phyloP scores from a whole-genome alignment of 2,329 filamentous ascomycete genomes.

The Nemania abortiva region DNA sequence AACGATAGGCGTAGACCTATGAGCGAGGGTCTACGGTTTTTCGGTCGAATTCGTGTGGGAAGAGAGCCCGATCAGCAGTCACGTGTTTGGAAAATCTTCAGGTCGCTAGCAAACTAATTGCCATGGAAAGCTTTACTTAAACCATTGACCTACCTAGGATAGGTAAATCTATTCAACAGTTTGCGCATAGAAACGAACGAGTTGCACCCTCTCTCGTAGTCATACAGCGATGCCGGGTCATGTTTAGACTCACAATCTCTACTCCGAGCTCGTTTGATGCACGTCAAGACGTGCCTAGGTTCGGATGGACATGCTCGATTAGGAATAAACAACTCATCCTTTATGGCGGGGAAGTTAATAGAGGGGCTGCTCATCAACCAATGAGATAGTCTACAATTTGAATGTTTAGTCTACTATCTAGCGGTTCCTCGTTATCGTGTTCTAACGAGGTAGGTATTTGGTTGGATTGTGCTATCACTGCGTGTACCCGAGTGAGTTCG shows the following conservation, averaged over 20 bases:
- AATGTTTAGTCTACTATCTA: conserved; percentile 7
- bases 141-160: no score
- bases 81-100: no score
- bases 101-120: no score
- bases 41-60: no score
- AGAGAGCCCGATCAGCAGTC: no score
- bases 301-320: conserved; percentile 47
- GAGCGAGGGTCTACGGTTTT: no score
- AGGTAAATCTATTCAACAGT: no score
- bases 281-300: not conserved
- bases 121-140: no score
- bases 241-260: conserved; percentile 18
- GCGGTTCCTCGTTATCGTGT: not conserved
- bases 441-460: not conserved
- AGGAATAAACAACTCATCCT: conserved; percentile 14
- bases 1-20: no score
- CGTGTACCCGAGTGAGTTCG: conserved; percentile 11
- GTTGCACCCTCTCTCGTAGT: not conserved
- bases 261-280: not conserved
- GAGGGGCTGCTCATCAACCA: conserved; percentile 20
- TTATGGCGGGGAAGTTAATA: conserved; percentile 23
- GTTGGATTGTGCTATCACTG: conserved; percentile 6
- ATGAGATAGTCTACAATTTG: conserved; percentile 18
- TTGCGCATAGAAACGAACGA: no score
- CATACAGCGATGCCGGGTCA: conserved; percentile 34